Base-by-base conservation (phyloP, 2,329 filamentous ascomycete genomes). In the Fonsecaea multimorphosa region DNA sequence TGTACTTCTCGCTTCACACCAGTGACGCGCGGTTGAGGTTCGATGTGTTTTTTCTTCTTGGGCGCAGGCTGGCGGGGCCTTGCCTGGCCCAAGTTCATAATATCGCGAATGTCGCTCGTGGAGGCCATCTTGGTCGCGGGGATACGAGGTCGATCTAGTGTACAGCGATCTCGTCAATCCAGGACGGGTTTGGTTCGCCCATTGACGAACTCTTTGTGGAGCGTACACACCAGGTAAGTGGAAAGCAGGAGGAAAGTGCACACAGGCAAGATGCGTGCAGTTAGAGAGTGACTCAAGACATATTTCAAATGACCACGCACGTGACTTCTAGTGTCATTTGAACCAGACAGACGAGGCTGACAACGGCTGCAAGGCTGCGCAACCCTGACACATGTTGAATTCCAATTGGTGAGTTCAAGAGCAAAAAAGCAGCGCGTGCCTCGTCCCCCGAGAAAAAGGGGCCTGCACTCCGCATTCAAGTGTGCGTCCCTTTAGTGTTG, bases 31-130 rank as follows among this genome's bases (percentile, higher is more conserved):
- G 61, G 82, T 75, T 58, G 79, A 80, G 58, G 80, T 16, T 84
- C 81, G 6, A 86, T 81, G 76, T 91, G 93, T 73, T 89, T 87
- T 76, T 94, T 93, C 81, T 95, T 96, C 51, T 86, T 80, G 46
- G 88, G 87, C 68, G 89, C 77, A 66, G 81, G 80, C 65, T 80
- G 73, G 58, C 79, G 73, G 67, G 81, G 79, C 34, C 88, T 89
- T 72, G 87, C 82, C 57, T 80, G 81, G 71, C 89, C 89, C 76
- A 96, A 83, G 78, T 93, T 92, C 75, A 96, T 87, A 76, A 96
- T 91, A 77, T 96, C 92, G 81, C 91, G 92, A 72, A 96, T 87
- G 83, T 96, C 92, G 77, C 88, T 86, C 69, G 89, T 89, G 67
- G 89, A 84, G 89, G 91, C 91, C 70, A 73, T 82, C 74, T 70